phyloP scores from a whole-genome alignment of 345 rosid species.

The Hibiscus syriacus region DNA sequence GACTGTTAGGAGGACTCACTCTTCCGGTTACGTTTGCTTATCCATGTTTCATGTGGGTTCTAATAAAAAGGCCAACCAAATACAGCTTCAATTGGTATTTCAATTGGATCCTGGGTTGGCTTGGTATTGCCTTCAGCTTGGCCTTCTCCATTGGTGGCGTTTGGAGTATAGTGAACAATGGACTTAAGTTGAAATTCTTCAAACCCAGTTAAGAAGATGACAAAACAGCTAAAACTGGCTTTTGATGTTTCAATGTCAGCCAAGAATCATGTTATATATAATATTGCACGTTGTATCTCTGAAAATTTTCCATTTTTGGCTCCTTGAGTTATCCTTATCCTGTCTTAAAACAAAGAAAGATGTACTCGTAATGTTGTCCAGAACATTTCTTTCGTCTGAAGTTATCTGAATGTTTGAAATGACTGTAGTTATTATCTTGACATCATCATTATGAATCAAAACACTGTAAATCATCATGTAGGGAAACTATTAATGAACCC shows the following conservation, averaged over 20 bases:
- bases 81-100: conserved; percentile 95
- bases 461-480: neutral
- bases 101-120: conserved; percentile 90
- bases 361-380: neutral
- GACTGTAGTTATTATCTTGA: neutral
- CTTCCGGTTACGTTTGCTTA: conserved; percentile 94
- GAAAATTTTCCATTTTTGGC: neutral
- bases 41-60: conserved; percentile 99
- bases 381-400: neutral
- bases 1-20: conserved; percentile 87
- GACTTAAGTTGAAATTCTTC: conserved; percentile 85
- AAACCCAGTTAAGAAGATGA: conserved; percentile 45
- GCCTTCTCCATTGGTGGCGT: conserved; percentile 91
- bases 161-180: conserved; percentile 83
- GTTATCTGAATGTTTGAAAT: neutral
- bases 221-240: neutral
- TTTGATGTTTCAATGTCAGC: neutral
- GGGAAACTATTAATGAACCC: conserved; percentile 8
- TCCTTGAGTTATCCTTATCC: neutral
- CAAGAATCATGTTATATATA: neutral
- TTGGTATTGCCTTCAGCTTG: conserved; percentile 81
- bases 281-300: neutral
- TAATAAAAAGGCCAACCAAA: conserved; percentile 67
- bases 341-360: no score
- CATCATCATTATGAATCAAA: neutral